These are phyloP conservation scores for Porodaedalea pini DNA, from an alignment of 1,284 basidiomycete genomes.

Conservation along the genomic window DNA sequence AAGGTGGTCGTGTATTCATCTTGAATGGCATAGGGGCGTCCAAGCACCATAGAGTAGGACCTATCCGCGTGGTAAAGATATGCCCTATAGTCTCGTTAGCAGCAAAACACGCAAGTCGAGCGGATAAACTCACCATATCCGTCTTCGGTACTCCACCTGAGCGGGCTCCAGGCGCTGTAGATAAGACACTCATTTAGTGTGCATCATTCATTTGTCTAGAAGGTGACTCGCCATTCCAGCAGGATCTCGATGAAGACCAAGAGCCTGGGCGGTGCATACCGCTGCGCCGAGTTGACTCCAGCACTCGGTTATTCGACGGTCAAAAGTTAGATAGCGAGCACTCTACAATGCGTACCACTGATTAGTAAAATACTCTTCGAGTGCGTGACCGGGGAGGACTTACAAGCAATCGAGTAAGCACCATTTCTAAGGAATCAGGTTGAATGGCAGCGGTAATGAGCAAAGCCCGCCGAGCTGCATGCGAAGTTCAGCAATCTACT, in stretches of 20 bases:
- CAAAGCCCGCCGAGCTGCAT: constrained; percentile 74
- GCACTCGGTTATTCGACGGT: constrained; percentile 86
- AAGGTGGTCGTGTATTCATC: constrained; percentile 83
- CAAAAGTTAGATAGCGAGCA: constrained; percentile 87
- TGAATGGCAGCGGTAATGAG: constrained; percentile 88
- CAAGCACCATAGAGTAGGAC: constrained; percentile 87
- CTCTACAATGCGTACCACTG: constrained; percentile 54
- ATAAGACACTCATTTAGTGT: constrained; percentile 11
- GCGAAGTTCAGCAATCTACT: constrained; percentile 15
- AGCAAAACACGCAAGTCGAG: constrained; percentile 8
- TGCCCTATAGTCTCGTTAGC: constrained; percentile 48
- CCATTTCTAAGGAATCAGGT: constrained; percentile 84
- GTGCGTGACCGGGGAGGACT: no score
- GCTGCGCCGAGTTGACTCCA: constrained; percentile 95
- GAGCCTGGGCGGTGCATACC: constrained; percentile 89
- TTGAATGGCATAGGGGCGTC: constrained; percentile 85
- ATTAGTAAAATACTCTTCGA: constrained; percentile 19
- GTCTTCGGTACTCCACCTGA: constrained; percentile 84
- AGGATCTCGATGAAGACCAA: constrained; percentile 90
- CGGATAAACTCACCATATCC: constrained; percentile 66
- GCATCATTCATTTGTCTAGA: constrained; percentile 4
- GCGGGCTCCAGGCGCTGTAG: constrained; percentile 69
- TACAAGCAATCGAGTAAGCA: constrained; percentile 83
- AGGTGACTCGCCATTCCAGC: constrained; percentile 65
- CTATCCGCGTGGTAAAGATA: constrained; percentile 92